Conservation (phyloP, 352 stramenopile genomes). For the Peronospora destructor region DNA sequence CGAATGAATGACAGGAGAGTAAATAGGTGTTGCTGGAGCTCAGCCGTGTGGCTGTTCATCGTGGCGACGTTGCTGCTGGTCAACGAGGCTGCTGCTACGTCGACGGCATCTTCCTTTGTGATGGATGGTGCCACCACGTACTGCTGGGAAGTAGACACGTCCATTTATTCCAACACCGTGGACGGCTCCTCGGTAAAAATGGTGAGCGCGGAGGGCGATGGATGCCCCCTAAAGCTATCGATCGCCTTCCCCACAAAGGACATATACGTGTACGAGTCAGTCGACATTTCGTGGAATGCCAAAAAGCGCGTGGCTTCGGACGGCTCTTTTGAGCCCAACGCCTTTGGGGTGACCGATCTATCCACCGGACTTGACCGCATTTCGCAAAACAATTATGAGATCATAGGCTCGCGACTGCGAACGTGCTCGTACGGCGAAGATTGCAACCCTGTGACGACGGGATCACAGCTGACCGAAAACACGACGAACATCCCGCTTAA, state of each 20-base stretch:
- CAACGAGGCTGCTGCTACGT: constrained; percentile 14
- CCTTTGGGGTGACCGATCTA: constrained; percentile 40
- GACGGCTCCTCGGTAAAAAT: constrained; percentile 33
- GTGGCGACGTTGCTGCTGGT: constrained; percentile 12
- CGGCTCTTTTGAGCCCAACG: constrained; percentile 33
- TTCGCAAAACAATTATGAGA: constrained; percentile 45
- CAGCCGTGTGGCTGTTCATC: constrained; percentile 5
- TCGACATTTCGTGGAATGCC: constrained; percentile 63
- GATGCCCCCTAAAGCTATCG: constrained; percentile 46
- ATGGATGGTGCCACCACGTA: constrained; percentile 48
- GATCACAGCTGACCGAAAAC: constrained; percentile 36
- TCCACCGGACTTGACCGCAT: constrained; percentile 41
- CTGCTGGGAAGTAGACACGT: constrained; percentile 52
- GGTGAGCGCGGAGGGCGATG: constrained; percentile 32
- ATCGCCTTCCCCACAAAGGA: constrained; percentile 34
- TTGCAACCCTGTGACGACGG: constrained; percentile 49
- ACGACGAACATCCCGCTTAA: constrained; percentile 48
- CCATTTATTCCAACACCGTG: constrained; percentile 46
- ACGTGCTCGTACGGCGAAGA: constrained; percentile 37
- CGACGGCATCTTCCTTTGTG: constrained; percentile 13
- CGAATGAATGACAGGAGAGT: constrained; percentile 3
- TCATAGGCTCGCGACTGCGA: constrained; percentile 50
- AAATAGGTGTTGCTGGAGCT: constrained; percentile 8
- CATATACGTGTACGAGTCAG: constrained; percentile 50
- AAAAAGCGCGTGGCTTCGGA: constrained; percentile 35